A percentile compares a stretch with the other conserved stretches of the same genome.
Conservation (phyloP, 768 basidiomycete genomes). For the Podaxis sp. region DNA sequence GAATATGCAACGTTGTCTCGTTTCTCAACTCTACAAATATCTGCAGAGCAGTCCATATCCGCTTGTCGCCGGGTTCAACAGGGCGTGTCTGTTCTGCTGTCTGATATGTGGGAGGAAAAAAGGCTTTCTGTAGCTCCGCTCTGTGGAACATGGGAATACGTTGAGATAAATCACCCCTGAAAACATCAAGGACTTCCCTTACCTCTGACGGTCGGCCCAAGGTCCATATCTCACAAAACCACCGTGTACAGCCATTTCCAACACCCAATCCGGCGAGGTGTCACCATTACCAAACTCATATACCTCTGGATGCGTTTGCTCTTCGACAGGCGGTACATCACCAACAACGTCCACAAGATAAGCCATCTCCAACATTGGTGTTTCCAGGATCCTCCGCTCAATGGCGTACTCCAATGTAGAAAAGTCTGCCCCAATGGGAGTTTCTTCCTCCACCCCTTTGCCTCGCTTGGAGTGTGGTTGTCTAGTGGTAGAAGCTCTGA, state of each 20-base stretch:
- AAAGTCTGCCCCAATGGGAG: conserved; percentile 56
- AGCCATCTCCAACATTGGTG: conserved; percentile 72
- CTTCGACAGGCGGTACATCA: conserved; percentile 50
- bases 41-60: conserved; percentile 81
- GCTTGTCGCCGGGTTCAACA: conserved; percentile 74
- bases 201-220: conserved; percentile 96
- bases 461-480: conserved; percentile 24
- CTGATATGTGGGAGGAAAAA: conserved; percentile 82
- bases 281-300: conserved; percentile 71
- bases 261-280: conserved; percentile 88
- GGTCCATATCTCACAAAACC: conserved; percentile 87
- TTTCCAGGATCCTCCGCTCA: conserved; percentile 79
- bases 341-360: conserved; percentile 90
- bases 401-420: conserved; percentile 79
- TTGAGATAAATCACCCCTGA: neutral
- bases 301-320: conserved; percentile 18
- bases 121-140: conserved; percentile 71
- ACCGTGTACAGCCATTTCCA: conserved; percentile 78
- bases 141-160: conserved; percentile 34
- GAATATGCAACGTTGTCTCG: conserved; percentile 76
- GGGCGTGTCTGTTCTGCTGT: conserved; percentile 54
- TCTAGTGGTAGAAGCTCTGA: conserved; percentile 20
- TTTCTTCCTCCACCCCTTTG: conserved; percentile 44
- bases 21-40: conserved; percentile 81
- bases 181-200: conserved; percentile 8